Base-by-base conservation (phyloP, 148 eudicot species). In the Arctostaphylos glauca region DNA sequence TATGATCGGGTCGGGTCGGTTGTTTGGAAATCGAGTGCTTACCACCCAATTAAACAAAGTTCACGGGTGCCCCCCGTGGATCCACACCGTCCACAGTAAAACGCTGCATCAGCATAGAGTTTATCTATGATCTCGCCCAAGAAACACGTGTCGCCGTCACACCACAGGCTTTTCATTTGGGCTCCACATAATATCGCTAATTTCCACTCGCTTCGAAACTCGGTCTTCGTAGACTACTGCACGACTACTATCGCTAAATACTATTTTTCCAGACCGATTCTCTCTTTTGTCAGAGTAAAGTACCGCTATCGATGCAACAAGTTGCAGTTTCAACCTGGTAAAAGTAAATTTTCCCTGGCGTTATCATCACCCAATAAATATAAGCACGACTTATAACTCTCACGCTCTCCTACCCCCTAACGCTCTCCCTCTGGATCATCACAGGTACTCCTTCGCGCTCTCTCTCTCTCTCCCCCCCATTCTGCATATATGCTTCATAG, bases 81-180 rank as follows among this genome's bases (percentile, higher is more conserved):
- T 31, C 38, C 38, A 31, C 38, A 31, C 38, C 38, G 38, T 31
- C 38, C 38, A 31, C 38, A 31, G 38, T 31, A 31, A 31, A 31
- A 31, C 9, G 55, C 55, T 52, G 55, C 55, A 9, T 52, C 55
- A 52, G 55, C 15, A 10, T 8, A 10, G 56, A 31, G 38, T 31
- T 66, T 4, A 25, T 43, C 71, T 3, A 64, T 9, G 9, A 38
- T 70, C 74, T 0, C 48, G 74, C 79, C 5, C 62, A 53, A 76
- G 47, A 56, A 38, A 31, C 62, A 76, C 79, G 79, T 76, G 60
- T 77, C 80, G 16, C 80, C 80, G 66, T 25, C 59, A 38, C 31
- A 6, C 80, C 80, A 55, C 64, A 3, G 48, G 59, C 48, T 41
- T 15, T 1, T 13, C 31, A 19, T n/a, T n/a, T 77, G 66, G 80